Percentiles rank a stretch among this genome's conserved stretches.
Conservation (phyloP, 352 stramenopile genomes). For the Globisporangium apiculatum region DNA sequence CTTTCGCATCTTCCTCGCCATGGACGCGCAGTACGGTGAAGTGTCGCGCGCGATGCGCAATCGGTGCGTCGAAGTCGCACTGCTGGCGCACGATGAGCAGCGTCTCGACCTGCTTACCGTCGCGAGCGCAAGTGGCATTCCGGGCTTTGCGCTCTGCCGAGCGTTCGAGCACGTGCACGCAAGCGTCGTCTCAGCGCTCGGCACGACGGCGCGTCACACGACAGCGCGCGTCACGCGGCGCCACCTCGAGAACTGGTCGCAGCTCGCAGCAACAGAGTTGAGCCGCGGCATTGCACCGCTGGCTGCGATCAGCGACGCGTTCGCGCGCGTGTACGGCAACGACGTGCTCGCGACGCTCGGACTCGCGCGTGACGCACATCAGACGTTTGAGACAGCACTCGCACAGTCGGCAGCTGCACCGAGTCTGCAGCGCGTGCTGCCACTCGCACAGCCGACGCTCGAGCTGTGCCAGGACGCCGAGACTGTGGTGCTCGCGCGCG, state of each 20-base stretch:
- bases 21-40: constrained; percentile 95
- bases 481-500: constrained; percentile 40
- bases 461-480: constrained; percentile 54
- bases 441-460: constrained; percentile 31
- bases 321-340: constrained; percentile 59
- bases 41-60: constrained; percentile 99
- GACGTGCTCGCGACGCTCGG: constrained; percentile 34
- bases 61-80: constrained; percentile 96
- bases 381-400: constrained; percentile 33
- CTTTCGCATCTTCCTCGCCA: constrained; percentile 99
- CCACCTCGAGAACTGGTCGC: constrained; percentile 73
- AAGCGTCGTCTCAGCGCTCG: constrained; percentile 29
- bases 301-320: constrained; percentile 41
- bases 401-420: constrained; percentile 11
- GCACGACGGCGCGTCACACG: constrained; percentile 14
- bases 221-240: constrained; percentile 49
- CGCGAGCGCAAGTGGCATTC: constrained; percentile 44
- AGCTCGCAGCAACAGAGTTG: constrained; percentile 56
- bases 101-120: constrained; percentile 67
- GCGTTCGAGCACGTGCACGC: constrained; percentile 61
- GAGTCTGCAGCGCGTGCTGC: constrained; percentile 31
- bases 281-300: constrained; percentile 39
- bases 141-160: constrained; percentile 52
- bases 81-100: constrained; percentile 40
- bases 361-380: constrained; percentile 27